A percentile compares a stretch with the other conserved stretches of the same genome.
phyloP scores from a whole-genome alignment of 257 asterid genomes.

The Solanum pimpinellifolium region DNA sequence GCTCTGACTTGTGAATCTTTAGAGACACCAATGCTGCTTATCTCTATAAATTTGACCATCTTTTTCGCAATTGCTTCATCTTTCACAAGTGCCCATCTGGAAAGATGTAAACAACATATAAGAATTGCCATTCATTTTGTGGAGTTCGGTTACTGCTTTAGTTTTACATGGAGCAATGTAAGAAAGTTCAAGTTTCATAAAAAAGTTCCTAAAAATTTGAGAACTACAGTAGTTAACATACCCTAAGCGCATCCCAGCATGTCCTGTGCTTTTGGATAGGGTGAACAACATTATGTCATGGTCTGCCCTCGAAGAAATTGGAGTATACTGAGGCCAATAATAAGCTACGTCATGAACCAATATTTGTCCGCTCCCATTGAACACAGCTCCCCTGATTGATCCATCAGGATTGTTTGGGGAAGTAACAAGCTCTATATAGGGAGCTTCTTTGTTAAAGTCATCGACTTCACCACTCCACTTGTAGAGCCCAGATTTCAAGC shows the following conservation, averaged over 20 bases:
- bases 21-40: conserved; percentile 81
- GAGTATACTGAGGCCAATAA: conserved; percentile 90
- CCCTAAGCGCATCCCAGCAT: conserved; percentile 90
- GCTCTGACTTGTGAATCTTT: conserved; percentile 91
- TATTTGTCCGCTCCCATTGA: conserved; percentile 42
- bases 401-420: conserved; percentile 98
- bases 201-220: neutral
- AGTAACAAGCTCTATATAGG: conserved; percentile 80
- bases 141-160: neutral
- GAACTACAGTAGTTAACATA: conserved; percentile 6
- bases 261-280: conserved; percentile 89
- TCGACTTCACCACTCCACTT: conserved; percentile 83
- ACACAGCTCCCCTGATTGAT: conserved; percentile 51
- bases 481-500: conserved; percentile 75
- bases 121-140: neutral
- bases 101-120: neutral
- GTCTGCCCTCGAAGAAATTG: conserved; percentile 59
- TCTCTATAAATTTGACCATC: conserved; percentile 68
- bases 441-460: conserved; percentile 34
- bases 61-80: conserved; percentile 60
- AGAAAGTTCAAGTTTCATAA: neutral
- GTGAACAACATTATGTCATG: conserved; percentile 92
- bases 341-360: conserved; percentile 80
- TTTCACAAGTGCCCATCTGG: conserved; percentile 92
- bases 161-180: neutral